Evolutionary conservation across 768 basidiomycete genomes (phyloP).

Genomic region (Clitopilus passeckerianus): DNA sequence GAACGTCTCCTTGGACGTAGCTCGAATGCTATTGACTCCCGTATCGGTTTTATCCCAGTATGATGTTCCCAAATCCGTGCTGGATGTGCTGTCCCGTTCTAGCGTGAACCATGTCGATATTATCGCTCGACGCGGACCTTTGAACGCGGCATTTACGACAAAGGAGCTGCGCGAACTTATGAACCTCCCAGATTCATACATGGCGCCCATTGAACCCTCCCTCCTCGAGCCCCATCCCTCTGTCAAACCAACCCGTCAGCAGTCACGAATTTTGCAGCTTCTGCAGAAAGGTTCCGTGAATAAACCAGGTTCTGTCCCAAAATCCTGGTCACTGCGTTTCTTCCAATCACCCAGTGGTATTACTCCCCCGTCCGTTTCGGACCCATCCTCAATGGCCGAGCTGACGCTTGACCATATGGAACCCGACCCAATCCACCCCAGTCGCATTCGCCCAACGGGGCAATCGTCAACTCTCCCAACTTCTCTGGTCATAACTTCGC

Average conservation of each 20-base stretch:
- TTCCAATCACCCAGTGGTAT: slow-evolving; percentile 66
- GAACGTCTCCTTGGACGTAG: slow-evolving; percentile 91
- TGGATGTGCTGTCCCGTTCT: slow-evolving; percentile 61
- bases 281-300: slow-evolving; percentile 60
- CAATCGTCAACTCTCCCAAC: slow-evolving; percentile 49
- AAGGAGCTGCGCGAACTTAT: slow-evolving; percentile 92
- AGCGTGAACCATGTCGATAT: slow-evolving; percentile 74
- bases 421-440: slow-evolving; percentile 39
- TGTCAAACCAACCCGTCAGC: slow-evolving; percentile 47
- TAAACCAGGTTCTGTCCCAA: slow-evolving; percentile 40
- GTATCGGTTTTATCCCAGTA: slow-evolving; percentile 58
- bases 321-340: slow-evolving; percentile 81
- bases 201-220: slow-evolving; percentile 53
- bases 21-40: slow-evolving; percentile 80
- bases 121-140: slow-evolving; percentile 80
- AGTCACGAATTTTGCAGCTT: slow-evolving; percentile 61
- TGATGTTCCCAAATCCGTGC: slow-evolving; percentile 74
- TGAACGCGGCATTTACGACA: slow-evolving; percentile 85
- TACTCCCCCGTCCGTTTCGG: slow-evolving; percentile 15
- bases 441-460: slow-evolving; percentile 50
- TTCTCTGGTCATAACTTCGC: slow-evolving; percentile 79
- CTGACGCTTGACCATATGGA: slow-evolving; percentile 60
- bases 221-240: slow-evolving; percentile 33
- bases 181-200: slow-evolving; percentile 55
- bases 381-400: slow-evolving; percentile 17